These are phyloP conservation scores for Thraustochytrium sp. DNA, from an alignment of 352 stramenopile genomes.

Conservation along the genomic window DNA sequence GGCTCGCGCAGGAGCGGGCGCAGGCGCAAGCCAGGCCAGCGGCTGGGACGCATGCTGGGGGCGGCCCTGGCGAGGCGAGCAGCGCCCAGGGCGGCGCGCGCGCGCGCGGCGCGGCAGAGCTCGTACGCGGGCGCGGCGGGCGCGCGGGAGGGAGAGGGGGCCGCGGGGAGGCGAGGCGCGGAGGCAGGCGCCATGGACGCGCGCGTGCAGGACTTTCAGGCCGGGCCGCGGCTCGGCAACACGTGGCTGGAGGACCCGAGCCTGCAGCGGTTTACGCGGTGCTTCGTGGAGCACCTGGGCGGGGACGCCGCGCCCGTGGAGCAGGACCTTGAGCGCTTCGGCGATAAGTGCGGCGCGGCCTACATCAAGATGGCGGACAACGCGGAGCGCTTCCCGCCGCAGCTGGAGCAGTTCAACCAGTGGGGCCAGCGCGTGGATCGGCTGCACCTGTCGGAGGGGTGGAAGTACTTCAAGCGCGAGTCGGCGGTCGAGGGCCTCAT, in stretches of 20 bases:
- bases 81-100: too few relatives aligned
- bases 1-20: too few relatives aligned
- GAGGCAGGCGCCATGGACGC: too few relatives aligned
- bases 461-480: slow-evolving; percentile 32
- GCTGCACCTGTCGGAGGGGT: slow-evolving; percentile 10
- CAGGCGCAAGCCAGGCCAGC: too few relatives aligned
- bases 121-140: too few relatives aligned
- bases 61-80: too few relatives aligned
- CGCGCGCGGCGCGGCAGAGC: too few relatives aligned
- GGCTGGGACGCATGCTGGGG: too few relatives aligned
- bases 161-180: too few relatives aligned
- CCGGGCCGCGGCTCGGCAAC: neutral
- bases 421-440: slow-evolving; percentile 22
- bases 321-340: neutral
- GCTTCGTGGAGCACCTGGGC: neutral
- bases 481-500: slow-evolving; percentile 10
- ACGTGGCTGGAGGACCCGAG: too few relatives aligned
- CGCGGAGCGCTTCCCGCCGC: slow-evolving; percentile 20
- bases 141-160: too few relatives aligned
- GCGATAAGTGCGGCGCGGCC: slow-evolving; percentile 6
- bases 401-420: slow-evolving; percentile 39
- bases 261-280: neutral
- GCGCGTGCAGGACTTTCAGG: neutral
- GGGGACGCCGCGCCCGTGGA: neutral
- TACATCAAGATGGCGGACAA: slow-evolving; percentile 38